These are phyloP conservation scores for Pseudogymnoascus sp. DNA, from an alignment of 2,329 filamentous ascomycete species.

Conservation along the genomic window DNA sequence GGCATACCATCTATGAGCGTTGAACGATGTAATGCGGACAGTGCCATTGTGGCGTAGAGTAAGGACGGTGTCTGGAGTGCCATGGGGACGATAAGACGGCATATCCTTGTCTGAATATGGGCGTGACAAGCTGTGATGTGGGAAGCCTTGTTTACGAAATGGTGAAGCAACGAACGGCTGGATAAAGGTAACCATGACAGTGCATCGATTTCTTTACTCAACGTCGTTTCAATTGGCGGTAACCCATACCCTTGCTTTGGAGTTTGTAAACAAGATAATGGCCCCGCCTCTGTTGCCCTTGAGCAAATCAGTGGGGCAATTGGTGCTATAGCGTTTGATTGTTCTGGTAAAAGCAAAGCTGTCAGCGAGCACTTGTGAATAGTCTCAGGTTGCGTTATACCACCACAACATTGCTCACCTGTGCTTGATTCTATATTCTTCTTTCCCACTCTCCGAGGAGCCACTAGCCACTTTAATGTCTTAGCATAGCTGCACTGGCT, in stretches of 20 bases:
- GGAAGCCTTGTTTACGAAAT: slow-evolving; percentile 34
- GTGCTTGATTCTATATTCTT: slow-evolving; percentile 27
- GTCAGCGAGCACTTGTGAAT: not conserved
- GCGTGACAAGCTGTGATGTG: slow-evolving; percentile 33
- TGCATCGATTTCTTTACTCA: slow-evolving; percentile 28
- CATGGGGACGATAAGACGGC: slow-evolving; percentile 35
- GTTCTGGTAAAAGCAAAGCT: not conserved
- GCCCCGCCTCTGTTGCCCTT: not conserved
- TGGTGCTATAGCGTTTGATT: not conserved
- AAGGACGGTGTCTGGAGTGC: slow-evolving; percentile 34
- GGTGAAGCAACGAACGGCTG: slow-evolving; percentile 31
- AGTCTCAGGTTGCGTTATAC: not conserved
- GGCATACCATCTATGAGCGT: slow-evolving; percentile 28
- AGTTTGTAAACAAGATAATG: slow-evolving; percentile 1
- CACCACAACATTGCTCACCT: slow-evolving; percentile 30
- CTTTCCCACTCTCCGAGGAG: slow-evolving; percentile 32
- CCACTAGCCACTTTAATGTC: slow-evolving; percentile 34
- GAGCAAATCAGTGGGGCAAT: not conserved
- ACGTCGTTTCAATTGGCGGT: slow-evolving; percentile 14
- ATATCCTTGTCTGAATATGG: slow-evolving; percentile 34
- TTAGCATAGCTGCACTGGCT: slow-evolving; percentile 33
- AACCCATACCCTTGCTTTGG: not conserved
- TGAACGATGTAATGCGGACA: slow-evolving; percentile 34
- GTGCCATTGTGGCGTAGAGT: slow-evolving; percentile 34
- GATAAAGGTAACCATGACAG: slow-evolving; percentile 29